Conservation (phyloP, 2,329 filamentous ascomycete species). For the Botrytis hyacinthi region DNA sequence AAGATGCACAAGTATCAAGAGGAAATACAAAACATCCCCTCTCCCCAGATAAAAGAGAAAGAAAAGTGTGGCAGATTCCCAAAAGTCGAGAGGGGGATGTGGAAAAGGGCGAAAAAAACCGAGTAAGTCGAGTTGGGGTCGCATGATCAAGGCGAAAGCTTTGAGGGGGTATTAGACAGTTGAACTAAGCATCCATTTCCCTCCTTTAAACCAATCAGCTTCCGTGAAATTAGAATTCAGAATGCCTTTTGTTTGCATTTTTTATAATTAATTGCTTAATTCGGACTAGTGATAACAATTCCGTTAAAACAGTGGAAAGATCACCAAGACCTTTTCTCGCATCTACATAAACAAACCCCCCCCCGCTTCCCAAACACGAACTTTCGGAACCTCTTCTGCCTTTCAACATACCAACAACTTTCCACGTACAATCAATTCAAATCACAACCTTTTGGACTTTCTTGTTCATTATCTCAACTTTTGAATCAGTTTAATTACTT, state of each 20-base stretch:
- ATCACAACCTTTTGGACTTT: background rate
- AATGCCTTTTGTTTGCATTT: conserved; percentile 16
- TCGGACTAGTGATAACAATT: conserved; percentile 10
- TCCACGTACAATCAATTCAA: background rate
- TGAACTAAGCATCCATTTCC: background rate
- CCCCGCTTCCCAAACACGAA: conserved; percentile 14
- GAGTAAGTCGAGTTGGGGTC: conserved; percentile 14
- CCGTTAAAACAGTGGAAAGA: background rate
- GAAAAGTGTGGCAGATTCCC: background rate
- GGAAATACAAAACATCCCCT: background rate
- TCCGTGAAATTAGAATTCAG: background rate
- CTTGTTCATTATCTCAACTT: background rate
- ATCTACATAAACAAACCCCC: conserved; percentile 18
- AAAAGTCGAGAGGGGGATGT: background rate
- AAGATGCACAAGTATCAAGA: background rate
- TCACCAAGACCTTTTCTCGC: conserved; percentile 15
- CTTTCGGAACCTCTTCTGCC: conserved; percentile 14
- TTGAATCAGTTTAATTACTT: conserved; percentile 3
- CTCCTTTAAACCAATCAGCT: conserved; percentile 4
- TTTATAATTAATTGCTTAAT: conserved; percentile 17
- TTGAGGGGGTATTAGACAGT: background rate
- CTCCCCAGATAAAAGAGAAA: background rate
- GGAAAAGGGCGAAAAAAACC: conserved; percentile 6
- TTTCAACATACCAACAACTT: conserved; percentile 2
- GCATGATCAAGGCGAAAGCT: conserved; percentile 17